These are phyloP conservation scores for Blastobotrys raffinosifermentans DNA, from an alignment of 1,139 yeast species.

Conservation along the genomic window DNA sequence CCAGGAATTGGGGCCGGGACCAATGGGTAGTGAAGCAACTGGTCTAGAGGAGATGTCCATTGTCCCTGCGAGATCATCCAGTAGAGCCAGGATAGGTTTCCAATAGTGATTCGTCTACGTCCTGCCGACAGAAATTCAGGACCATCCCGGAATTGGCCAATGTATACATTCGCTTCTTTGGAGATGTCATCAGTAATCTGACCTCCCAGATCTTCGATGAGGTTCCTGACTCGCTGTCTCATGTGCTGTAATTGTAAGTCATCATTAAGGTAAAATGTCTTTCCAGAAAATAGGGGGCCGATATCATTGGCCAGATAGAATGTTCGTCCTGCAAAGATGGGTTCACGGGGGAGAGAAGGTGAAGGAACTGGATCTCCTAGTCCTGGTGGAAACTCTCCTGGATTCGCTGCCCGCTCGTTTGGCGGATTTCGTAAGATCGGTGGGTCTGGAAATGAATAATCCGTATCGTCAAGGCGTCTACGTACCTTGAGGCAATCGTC, in stretches of 20 bases:
- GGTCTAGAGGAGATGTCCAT: constrained; percentile 54
- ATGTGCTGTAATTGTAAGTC: constrained; percentile 34
- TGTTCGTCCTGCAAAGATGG: neutral
- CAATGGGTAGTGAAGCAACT: constrained; percentile 67
- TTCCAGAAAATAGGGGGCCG: constrained; percentile 24
- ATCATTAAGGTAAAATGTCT: constrained; percentile 27
- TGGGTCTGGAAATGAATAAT: constrained; percentile 42
- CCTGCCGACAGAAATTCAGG: constrained; percentile 43
- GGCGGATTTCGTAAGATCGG: constrained; percentile 10
- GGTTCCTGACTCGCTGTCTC: constrained; percentile 29
- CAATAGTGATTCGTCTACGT: constrained; percentile 39
- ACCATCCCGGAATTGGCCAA: constrained; percentile 63
- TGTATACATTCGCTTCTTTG: constrained; percentile 47
- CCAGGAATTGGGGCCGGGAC: constrained; percentile 48
- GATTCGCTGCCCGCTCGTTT: constrained; percentile 1
- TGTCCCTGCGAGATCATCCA: constrained; percentile 50
- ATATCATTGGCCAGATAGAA: neutral
- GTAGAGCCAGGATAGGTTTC: constrained; percentile 71
- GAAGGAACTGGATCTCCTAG: neutral
- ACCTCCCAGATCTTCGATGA: constrained; percentile 40
- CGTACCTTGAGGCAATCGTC: constrained; percentile 60
- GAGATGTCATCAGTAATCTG: constrained; percentile 29
- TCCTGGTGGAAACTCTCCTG: neutral
- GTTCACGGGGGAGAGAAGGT: neutral
- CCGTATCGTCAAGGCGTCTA: constrained; percentile 45